A percentile compares a stretch with the other conserved stretches of the same genome.
phyloP scores from a whole-genome alignment of 2,329 filamentous ascomycete genomes.

The Alternaria viburni region DNA sequence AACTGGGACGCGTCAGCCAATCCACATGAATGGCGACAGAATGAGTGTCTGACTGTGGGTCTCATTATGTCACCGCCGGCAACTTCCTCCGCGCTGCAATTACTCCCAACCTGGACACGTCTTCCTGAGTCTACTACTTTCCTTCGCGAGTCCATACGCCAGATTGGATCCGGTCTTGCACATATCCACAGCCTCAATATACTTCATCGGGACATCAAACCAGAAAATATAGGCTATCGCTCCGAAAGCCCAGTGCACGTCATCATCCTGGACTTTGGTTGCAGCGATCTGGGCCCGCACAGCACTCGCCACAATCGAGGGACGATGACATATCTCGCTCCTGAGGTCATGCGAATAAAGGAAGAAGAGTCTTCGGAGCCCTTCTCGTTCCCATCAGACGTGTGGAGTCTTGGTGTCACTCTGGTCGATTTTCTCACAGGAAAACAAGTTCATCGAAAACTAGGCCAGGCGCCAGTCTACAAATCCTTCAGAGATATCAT shows the following conservation, averaged over 20 bases:
- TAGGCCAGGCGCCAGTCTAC: neutral
- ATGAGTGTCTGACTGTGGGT: constrained; percentile 3
- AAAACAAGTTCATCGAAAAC: neutral
- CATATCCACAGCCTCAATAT: neutral
- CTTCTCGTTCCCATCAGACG: neutral
- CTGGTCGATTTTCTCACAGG: neutral
- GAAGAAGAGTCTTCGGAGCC: neutral
- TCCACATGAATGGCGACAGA: neutral
- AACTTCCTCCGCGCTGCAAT: neutral
- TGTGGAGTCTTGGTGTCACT: neutral
- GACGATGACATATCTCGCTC: neutral
- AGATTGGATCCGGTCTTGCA: neutral
- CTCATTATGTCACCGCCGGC: constrained; percentile 5
- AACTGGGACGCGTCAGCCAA: constrained; percentile 4
- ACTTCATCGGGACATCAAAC: constrained; percentile 6
- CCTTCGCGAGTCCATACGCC: neutral
- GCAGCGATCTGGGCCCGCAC: neutral
- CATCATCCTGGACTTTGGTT: neutral
- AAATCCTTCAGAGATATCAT: neutral
- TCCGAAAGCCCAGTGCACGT: neutral
- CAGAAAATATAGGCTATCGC: neutral
- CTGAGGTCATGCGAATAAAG: neutral
- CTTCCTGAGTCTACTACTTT: neutral
- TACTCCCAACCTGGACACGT: neutral
- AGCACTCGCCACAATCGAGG: neutral